Evolutionary conservation across 768 basidiomycete genomes (phyloP).

Genomic region (Leccinum variicolor): DNA sequence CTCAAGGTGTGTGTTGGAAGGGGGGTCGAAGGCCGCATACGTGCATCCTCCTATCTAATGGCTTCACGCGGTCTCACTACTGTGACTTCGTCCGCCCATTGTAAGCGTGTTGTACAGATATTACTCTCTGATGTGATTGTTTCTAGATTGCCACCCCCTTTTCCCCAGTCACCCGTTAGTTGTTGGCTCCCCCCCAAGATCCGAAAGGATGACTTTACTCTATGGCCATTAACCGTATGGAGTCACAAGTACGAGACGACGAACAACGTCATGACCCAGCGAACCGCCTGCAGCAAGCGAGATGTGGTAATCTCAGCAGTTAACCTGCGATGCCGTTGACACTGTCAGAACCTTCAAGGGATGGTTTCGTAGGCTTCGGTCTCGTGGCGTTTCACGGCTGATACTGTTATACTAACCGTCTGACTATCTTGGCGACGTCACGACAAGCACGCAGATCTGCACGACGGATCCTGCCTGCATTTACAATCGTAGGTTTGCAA

Average conservation of each 20-base stretch:
- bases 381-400: too few species aligned
- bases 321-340: too few species aligned
- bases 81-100: background rate
- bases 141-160: background rate
- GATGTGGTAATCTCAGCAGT: too few species aligned
- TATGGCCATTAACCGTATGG: background rate
- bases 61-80: conserved; percentile 1
- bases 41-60: background rate
- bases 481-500: too few species aligned
- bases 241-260: background rate
- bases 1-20: too few species aligned
- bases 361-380: too few species aligned
- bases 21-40: background rate
- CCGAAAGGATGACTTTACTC: background rate
- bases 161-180: background rate
- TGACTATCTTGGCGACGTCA: background rate
- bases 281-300: too few species aligned
- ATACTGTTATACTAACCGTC: too few species aligned
- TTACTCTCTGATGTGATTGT: conserved; percentile 6
- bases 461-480: too few species aligned
- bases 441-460: background rate
- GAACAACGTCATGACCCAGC: background rate
- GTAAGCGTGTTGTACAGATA: too few species aligned
- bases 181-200: conserved; percentile 2
- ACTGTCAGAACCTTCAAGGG: too few species aligned